phyloP scores from a whole-genome alignment of 1,284 basidiomycete genomes.

The Wolfiporia cocos region DNA sequence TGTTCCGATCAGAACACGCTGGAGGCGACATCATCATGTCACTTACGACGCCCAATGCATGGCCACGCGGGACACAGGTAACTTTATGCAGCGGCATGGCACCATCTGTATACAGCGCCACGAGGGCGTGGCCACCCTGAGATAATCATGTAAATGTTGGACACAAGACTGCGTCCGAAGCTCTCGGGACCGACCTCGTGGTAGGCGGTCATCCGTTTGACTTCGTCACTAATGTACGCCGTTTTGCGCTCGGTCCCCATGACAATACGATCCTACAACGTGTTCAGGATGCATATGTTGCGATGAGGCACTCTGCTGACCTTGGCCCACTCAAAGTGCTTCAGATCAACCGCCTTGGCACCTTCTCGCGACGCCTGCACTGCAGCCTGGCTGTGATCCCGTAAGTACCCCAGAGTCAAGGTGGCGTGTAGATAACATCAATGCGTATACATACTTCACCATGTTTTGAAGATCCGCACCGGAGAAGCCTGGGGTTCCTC shows the following conservation, averaged over 20 bases:
- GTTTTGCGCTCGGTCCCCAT: conserved; percentile 94
- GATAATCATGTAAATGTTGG: background rate
- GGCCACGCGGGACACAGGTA: conserved; percentile 91
- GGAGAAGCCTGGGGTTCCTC: conserved; percentile 89
- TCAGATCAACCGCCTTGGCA: conserved; percentile 63
- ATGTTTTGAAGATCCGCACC: conserved; percentile 92
- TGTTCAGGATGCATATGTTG: background rate
- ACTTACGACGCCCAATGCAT: conserved; percentile 82
- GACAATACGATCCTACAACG: conserved; percentile 84
- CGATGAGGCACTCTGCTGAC: conserved; percentile 29
- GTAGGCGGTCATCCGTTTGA: conserved; percentile 86
- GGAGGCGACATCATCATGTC: background rate
- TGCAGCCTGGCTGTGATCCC: conserved; percentile 55
- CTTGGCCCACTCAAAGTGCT: conserved; percentile 95
- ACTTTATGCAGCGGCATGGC: conserved; percentile 96
- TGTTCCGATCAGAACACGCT: background rate
- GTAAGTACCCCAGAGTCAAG: conserved; percentile 27
- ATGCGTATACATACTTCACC: conserved; percentile 66
- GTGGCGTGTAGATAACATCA: conserved; percentile 3
- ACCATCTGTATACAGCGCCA: conserved; percentile 87
- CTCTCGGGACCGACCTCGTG: conserved; percentile 60
- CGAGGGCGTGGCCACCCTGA: conserved; percentile 87
- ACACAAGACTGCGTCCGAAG: conserved; percentile 1
- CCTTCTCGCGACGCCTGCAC: conserved; percentile 88
- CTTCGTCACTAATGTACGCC: conserved; percentile 80